Conservation (phyloP, 1,139 yeast species). For the Nadsonia commutata region DNA sequence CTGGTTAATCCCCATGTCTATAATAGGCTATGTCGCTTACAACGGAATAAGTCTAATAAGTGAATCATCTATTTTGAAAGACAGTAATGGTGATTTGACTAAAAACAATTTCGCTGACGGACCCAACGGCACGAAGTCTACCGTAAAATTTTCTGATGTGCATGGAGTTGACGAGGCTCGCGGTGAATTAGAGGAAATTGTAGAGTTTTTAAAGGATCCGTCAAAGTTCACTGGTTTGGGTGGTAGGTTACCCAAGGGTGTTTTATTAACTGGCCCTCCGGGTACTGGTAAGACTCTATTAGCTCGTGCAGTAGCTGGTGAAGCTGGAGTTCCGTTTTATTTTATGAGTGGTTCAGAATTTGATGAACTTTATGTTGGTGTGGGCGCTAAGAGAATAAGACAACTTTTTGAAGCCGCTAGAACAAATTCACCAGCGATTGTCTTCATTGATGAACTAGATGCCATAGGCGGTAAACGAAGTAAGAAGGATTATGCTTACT, state of each 20-base stretch:
- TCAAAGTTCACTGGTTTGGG: constrained; percentile 92
- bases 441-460: constrained; percentile 91
- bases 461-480: constrained; percentile 98
- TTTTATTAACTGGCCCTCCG: constrained; percentile 93
- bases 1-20: constrained; percentile 74
- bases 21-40: constrained; percentile 45
- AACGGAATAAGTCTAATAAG: constrained; percentile 54
- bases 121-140: constrained; percentile 60
- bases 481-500: constrained; percentile 95
- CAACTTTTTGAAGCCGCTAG: constrained; percentile 89
- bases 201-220: constrained; percentile 91
- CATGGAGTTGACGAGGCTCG: constrained; percentile 98
- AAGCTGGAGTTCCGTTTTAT: constrained; percentile 97
- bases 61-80: constrained; percentile 71
- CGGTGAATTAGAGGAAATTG: constrained; percentile 91
- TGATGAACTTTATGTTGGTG: constrained; percentile 96
- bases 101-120: constrained; percentile 20
- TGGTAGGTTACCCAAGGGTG: constrained; percentile 95
- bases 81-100: constrained; percentile 55
- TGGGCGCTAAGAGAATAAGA: constrained; percentile 95
- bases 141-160: constrained; percentile 82
- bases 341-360: constrained; percentile 98
- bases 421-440: constrained; percentile 91
- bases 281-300: constrained; percentile 97
- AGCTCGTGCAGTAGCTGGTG: constrained; percentile 98